Percentiles rank a stretch among this genome's conserved stretches.
These are phyloP conservation scores for Lactarius sanguifluus DNA, from an alignment of 768 basidiomycete genomes.

Conservation along the genomic window DNA sequence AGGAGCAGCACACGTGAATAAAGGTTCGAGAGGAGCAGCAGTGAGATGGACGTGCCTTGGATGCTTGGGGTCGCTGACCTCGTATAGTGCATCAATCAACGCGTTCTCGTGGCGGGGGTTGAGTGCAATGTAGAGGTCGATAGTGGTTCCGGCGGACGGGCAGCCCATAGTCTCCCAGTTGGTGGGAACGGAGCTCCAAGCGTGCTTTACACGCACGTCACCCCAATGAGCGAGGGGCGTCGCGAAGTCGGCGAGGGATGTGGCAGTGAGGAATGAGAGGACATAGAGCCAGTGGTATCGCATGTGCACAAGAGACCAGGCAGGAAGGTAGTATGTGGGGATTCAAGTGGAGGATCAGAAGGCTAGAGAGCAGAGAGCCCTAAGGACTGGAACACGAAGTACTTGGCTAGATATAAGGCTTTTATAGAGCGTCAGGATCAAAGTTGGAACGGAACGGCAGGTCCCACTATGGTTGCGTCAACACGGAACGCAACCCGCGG, in stretches of 20 bases:
- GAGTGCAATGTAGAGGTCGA: constrained; percentile 1
- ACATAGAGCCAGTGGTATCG: no score
- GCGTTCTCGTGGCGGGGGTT: neutral
- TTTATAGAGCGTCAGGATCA: neutral
- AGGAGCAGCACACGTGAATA: no score
- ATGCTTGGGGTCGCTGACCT: neutral
- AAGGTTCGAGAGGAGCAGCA: no score
- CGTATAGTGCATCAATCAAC: neutral
- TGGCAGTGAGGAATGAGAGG: no score
- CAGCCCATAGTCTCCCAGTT: neutral
- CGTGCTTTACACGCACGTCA: neutral
- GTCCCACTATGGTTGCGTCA: neutral
- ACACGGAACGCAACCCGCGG: neutral
- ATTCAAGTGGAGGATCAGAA: no score
- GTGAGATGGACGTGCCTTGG: no score
- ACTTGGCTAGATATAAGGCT: neutral
- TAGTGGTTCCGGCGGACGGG: neutral
- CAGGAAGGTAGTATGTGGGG: no score
- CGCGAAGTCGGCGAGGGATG: no score
- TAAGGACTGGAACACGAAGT: neutral
- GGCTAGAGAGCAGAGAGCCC: neutral
- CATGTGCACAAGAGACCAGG: no score
- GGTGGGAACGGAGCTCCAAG: neutral
- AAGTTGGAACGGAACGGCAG: neutral
- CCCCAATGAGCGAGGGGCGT: neutral